These are phyloP conservation scores for Boletellus deceptivus DNA, from an alignment of 1,284 basidiomycete species.

Conservation along the genomic window DNA sequence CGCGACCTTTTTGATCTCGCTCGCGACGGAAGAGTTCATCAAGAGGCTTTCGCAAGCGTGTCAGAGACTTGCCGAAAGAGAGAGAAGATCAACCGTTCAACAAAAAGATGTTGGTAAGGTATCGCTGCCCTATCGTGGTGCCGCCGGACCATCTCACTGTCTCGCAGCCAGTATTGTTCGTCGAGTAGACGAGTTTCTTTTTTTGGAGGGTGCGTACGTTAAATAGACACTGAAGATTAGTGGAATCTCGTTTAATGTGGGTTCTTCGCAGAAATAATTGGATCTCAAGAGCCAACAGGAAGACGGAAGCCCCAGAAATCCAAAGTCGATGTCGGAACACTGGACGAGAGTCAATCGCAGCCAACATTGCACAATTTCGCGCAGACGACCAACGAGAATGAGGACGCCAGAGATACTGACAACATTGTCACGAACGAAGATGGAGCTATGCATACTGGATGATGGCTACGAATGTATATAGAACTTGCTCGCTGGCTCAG, in stretches of 20 bases:
- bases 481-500: neutral
- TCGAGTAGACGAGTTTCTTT: slow-evolving; percentile 69
- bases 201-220: slow-evolving; percentile 55
- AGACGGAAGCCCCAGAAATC: slow-evolving; percentile 43
- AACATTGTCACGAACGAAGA: slow-evolving; percentile 34
- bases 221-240: slow-evolving; percentile 32
- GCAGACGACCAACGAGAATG: slow-evolving; percentile 21
- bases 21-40: slow-evolving; percentile 79
- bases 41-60: slow-evolving; percentile 60
- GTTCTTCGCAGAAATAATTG: slow-evolving; percentile 50
- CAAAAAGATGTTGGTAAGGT: slow-evolving; percentile 65
- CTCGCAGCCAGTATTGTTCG: slow-evolving; percentile 56
- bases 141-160: neutral
- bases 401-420: slow-evolving; percentile 16
- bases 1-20: slow-evolving; percentile 67
- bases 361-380: slow-evolving; percentile 49
- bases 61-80: slow-evolving; percentile 57
- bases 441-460: slow-evolving; percentile 32
- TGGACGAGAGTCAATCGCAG: slow-evolving; percentile 21
- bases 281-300: slow-evolving; percentile 43
- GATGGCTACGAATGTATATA: neutral
- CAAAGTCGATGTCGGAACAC: slow-evolving; percentile 11
- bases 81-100: slow-evolving; percentile 65
- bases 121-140: neutral
- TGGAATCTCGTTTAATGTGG: slow-evolving; percentile 5